Conservation (phyloP, 73 alveolate species). For the Symbiodinium pilosum region DNA sequence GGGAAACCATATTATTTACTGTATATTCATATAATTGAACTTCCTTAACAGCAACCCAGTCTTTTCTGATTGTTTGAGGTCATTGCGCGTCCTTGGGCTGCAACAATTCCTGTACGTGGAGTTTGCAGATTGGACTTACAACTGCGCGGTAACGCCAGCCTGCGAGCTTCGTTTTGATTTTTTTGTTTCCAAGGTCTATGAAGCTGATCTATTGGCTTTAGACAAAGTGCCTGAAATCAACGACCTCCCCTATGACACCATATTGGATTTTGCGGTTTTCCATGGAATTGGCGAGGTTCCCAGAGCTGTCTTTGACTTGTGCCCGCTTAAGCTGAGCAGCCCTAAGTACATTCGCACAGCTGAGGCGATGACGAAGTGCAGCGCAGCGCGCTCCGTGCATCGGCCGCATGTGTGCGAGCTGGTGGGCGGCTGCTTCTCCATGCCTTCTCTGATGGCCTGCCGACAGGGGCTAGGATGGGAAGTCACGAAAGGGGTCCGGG, state of each 20-base stretch:
- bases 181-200: not conserved
- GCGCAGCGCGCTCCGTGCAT: not conserved
- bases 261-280: not conserved
- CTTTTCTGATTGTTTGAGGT: too few species aligned
- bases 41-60: too few species aligned
- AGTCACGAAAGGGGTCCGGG: too few species aligned
- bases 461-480: too few species aligned
- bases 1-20: too few species aligned
- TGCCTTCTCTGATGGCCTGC: conserved; percentile 5
- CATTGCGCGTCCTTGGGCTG: not conserved
- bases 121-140: too few species aligned
- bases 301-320: not conserved
- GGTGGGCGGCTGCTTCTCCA: conserved; percentile 14
- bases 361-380: not conserved
- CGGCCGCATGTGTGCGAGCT: not conserved
- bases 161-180: too few species aligned
- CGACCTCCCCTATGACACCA: not conserved
- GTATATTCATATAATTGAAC: too few species aligned
- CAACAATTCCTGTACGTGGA: not conserved
- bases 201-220: not conserved
- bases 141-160: too few species aligned
- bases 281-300: conserved; percentile 2
- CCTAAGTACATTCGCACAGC: not conserved
- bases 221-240: not conserved
- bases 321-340: too few species aligned